Evolutionary conservation across 164 flowering plant genomes (phyloP).

Genomic region (Macadamia integrifolia): DNA sequence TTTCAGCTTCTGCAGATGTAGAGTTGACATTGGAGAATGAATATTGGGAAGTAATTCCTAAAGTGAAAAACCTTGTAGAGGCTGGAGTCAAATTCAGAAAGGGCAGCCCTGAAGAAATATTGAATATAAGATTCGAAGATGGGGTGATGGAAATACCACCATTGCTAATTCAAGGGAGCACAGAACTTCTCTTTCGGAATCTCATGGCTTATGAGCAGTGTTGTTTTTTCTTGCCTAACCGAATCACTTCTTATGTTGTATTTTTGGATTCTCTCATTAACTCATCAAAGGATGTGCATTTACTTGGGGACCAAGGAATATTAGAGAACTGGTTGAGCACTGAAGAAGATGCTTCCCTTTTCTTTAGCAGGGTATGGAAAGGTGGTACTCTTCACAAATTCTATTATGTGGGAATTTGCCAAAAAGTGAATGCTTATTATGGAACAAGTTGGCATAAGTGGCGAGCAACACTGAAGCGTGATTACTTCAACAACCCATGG

Average conservation of each 20-base stretch:
- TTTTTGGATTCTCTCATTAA: conserved; percentile 2
- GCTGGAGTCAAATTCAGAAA: too few species aligned
- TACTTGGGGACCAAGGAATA: too few species aligned
- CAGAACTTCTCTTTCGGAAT: background rate
- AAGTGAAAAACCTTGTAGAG: too few species aligned
- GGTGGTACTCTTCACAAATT: conserved; percentile 2
- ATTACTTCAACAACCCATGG: conserved; percentile 12
- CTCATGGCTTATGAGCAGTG: background rate
- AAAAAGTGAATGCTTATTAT: too few species aligned
- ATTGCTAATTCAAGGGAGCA: background rate
- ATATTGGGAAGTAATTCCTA: too few species aligned
- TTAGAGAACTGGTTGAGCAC: too few species aligned
- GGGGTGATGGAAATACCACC: background rate
- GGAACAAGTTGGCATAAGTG: conserved; percentile 1
- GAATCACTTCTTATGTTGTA: background rate
- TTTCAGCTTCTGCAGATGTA: too few species aligned
- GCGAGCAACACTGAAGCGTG: conserved; percentile 4
- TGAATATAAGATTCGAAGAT: too few species aligned
- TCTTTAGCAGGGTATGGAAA: conserved; percentile 5
- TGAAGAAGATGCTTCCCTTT: conserved; percentile 6
- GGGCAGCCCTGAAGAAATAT: too few species aligned
- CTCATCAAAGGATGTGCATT: background rate
- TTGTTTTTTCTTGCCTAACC: background rate
- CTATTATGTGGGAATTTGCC: conserved; percentile 1
- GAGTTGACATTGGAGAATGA: too few species aligned